Base-by-base conservation (phyloP, 2,329 filamentous ascomycete species). In the Fusarium nurragi region DNA sequence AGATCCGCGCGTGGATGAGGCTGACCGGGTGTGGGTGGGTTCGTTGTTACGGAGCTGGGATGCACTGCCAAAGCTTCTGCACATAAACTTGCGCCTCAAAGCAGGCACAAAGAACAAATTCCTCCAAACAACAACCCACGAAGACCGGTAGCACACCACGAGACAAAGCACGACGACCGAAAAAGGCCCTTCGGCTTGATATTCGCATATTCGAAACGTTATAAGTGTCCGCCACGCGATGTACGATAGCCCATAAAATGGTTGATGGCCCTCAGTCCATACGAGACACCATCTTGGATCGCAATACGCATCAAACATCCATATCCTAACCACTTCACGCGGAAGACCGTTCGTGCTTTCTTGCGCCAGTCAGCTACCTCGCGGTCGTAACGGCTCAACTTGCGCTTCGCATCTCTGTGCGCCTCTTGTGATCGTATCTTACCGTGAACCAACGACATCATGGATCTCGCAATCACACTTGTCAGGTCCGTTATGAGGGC, bases 401-500 rank as follows among this genome's bases (percentile, higher is more conserved):
- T 34, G 16, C 32, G 32, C 32, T n/a, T 34, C n/a, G n/a, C 32
- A 34, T 8, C 10, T n/a, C 32, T n/a, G 32, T 16, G 32, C 32
- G n/a, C 32, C 32, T 10, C 16, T 6, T 34, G 16, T 16, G 8
- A 34, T 34, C 32, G n/a, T 34, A 34, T 34, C 16, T 34, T 9
- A n/a, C n/a, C 28, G 28, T 47, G 40, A 37, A 23, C 69, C 14
- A 47, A 47, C 49, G 47, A 36, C 49, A 65, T 43, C 49, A 83
- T 85, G 81, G 83, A 86, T 75, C 77, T 86, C 60, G 83, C 84
- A n/a, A 82, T 93, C 76, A 89, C 90, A 37, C 88, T 98, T 67
- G 88, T 98, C 73, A 92, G 94, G 77, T 95, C 90, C 51, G 91
- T 93, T 36, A 90, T 89, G 73, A 91, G 93, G 75, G 89, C 92